Evolutionary conservation across 306 rosid genomes (phyloP), one percentile per base, ranked within the genome.

Genomic region (Quercus berberidifolia): DNA sequence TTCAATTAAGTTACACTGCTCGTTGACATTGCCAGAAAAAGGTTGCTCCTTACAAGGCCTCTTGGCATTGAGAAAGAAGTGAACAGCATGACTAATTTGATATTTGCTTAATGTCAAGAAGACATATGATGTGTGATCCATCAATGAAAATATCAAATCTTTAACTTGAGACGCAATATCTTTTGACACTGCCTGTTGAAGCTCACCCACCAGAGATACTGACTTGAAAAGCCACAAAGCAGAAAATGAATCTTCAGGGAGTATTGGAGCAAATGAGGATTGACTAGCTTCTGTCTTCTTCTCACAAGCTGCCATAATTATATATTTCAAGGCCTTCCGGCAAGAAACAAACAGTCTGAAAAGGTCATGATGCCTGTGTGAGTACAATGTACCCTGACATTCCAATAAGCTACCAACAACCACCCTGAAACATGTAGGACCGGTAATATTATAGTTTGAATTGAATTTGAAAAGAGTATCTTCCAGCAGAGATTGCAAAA

Each of bases 151-250:
- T 55, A 85, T 74, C 82, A 83, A 73, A 82, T 86, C 85, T 79
- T 85, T 80, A 81, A 86, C 76, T 73, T 79, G 77, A 72, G 18
- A n/a, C 69, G 15, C 57, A 71, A 74, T 79, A 79, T 87, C 84
- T 68, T 82, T 84, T 51, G 88, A 55, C 75, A 82, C 82, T 63
- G 81, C 76, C 74, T 75, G 90, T 83, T 81, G 86, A 82, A 87
- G 79, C 78, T 89, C 90, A 80, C 78, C 82, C 60, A 83, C 86
- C 68, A 75, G 72, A 76, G 90, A 79, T 64, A 89, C 78, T 43
- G 99, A 95, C 88, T 92, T 92, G 69, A 85, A 80, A 78, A 95
- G 86, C 97, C 99, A 92, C 54, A 84, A 57, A 84, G 81, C 75
- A 76, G 95, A 91, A 80, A 80, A 83, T 14, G 86, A 79, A 69